Evolutionary conservation across 225 moss, liverwort and hornwort species (phyloP), one percentile per base, ranked within the genome.

Genomic region (Rhytidiadelphus loreus): DNA sequence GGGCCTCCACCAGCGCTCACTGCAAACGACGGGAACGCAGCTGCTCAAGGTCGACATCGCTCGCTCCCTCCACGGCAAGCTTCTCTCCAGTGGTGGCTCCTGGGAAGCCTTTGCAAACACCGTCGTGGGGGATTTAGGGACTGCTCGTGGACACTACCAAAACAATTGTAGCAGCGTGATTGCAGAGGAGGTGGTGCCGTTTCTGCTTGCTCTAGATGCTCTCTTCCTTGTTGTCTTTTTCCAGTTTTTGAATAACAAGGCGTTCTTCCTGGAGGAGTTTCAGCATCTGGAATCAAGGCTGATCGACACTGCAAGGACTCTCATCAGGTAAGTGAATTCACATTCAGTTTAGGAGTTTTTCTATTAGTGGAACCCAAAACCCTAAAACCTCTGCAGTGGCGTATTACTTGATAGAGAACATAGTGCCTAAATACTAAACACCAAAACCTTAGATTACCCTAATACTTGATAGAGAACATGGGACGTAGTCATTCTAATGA

Each of bases 171-270:
- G 25, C 14, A 29, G 53, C 53, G 44, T 9, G 41, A 16, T 83
- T 37, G 35, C 78, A 5, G 92, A 92, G 13, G 92, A 92, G 7
- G 83, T 86, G 39, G 73, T 90, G 59, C 83, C 70, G 33, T 85
- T 85, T 76, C 57, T 92, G 58, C 87, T 92, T 15, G 88, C 90
- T 57, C 56, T 83, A 16, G 92, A 92, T 57, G 90, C 90, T 9
- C 88, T 92, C 75, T 92, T 92, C 72, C 70, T 90, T 11, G 88
- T 92, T n/a, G 90, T 90, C 50, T 72, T 82, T 78, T 90, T 92
- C 88, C 87, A 90, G 82, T 92, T 71, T 81, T 43, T 92, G 13
- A 71, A 90, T 55, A 7, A 17, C 24, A 53, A 58, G 7, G 1
- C 3, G 4, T 88, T 81, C 56, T 81, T 78, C 57, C 63, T 90